phyloP scores from a whole-genome alignment of 495 filamentous ascomycete species.

The Xylaria cubensis region DNA sequence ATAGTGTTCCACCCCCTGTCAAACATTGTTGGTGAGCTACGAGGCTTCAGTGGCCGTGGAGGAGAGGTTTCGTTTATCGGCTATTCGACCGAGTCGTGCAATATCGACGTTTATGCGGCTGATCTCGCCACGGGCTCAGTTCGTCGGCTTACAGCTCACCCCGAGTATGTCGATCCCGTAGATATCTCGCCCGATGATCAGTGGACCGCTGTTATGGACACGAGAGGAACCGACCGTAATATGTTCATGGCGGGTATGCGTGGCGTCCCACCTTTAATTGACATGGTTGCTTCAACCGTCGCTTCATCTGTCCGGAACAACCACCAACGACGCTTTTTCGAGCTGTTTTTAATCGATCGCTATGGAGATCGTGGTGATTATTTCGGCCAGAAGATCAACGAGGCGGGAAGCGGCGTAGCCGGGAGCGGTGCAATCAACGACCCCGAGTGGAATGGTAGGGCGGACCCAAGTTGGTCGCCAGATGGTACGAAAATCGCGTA shows the following conservation, averaged over 20 bases:
- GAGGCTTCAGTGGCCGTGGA: slow-evolving; percentile 41
- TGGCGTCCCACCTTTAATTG: slow-evolving; percentile 37
- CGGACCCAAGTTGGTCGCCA: slow-evolving; percentile 38
- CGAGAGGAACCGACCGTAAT: slow-evolving; percentile 30
- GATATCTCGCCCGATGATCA: slow-evolving; percentile 39
- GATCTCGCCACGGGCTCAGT: slow-evolving; percentile 36
- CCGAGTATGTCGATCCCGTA: slow-evolving; percentile 41
- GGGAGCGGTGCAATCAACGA: slow-evolving; percentile 35
- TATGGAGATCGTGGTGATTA: slow-evolving; percentile 38
- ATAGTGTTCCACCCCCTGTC: slow-evolving; percentile 31
- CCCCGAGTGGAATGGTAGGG: slow-evolving; percentile 39
- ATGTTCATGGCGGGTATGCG: slow-evolving; percentile 42
- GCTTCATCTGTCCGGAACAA: slow-evolving; percentile 37
- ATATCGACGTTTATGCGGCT: slow-evolving; percentile 41
- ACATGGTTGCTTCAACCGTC: slow-evolving; percentile 26
- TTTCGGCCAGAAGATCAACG: slow-evolving; percentile 37
- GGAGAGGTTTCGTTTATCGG: slow-evolving; percentile 39
- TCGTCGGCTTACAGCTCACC: slow-evolving; percentile 37
- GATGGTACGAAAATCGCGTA: slow-evolving; percentile 36
- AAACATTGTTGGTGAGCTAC: slow-evolving; percentile 39
- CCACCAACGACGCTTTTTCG: slow-evolving; percentile 37
- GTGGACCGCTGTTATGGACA: slow-evolving; percentile 35
- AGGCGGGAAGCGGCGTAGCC: slow-evolving; percentile 33
- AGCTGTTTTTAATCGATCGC: slow-evolving; percentile 36
- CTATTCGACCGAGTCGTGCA: slow-evolving; percentile 35